Conservation (phyloP, 1,139 yeast species). For the Suhomyces taliae region DNA sequence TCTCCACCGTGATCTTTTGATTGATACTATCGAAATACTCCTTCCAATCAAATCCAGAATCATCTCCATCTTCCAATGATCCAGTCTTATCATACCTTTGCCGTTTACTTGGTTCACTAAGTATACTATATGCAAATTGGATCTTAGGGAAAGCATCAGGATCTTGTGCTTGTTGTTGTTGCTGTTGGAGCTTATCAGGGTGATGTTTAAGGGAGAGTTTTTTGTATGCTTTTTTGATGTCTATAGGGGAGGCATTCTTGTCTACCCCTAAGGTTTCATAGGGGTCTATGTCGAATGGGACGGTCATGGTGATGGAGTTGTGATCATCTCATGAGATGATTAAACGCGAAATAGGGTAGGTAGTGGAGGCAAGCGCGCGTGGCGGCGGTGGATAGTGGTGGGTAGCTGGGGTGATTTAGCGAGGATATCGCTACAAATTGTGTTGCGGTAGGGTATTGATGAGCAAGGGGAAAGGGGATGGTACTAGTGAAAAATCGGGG, state of each 20-base stretch:
- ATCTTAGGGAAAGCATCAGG: conserved; percentile 60
- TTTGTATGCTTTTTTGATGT: conserved; percentile 71
- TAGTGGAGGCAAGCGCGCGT: neutral
- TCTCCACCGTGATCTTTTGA: conserved; percentile 67
- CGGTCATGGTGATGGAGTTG: conserved; percentile 4
- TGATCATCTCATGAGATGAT: neutral
- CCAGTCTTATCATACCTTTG: conserved; percentile 70
- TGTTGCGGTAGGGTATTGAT: too few species aligned
- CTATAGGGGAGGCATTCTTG: conserved; percentile 45
- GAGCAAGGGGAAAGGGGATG: too few species aligned
- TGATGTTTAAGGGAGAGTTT: conserved; percentile 68
- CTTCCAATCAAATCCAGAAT: conserved; percentile 57
- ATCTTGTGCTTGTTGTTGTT: conserved; percentile 31
- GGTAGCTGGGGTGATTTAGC: neutral
- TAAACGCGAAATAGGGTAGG: neutral
- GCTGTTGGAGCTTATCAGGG: conserved; percentile 69
- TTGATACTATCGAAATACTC: conserved; percentile 61
- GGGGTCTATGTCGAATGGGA: conserved; percentile 54
- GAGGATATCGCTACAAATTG: too few species aligned
- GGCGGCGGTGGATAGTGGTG: neutral
- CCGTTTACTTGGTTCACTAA: conserved; percentile 59
- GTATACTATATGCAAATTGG: conserved; percentile 73
- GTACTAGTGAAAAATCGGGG: too few species aligned
- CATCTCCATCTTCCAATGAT: conserved; percentile 49
- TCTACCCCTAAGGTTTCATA: conserved; percentile 57